Percentiles rank a stretch among this genome's conserved stretches.
These are phyloP conservation scores for Phytophthora hybrid DNA, from an alignment of 352 stramenopile genomes.

Conservation along the genomic window DNA sequence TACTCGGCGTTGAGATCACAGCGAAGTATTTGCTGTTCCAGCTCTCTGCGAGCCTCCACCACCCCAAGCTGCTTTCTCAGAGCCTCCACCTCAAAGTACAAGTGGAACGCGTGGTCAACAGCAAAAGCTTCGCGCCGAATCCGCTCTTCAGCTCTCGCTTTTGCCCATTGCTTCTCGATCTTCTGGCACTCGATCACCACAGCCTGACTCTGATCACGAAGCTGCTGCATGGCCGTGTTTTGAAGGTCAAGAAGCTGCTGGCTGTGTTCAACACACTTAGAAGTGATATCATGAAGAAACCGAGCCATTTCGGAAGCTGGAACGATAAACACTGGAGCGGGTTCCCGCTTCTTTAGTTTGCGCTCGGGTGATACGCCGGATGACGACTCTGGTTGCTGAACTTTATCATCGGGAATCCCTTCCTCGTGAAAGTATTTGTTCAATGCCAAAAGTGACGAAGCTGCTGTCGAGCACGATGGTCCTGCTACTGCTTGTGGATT, in stretches of 20 bases:
- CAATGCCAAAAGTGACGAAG: constrained; percentile 24
- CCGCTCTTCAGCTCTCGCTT: constrained; percentile 34
- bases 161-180: constrained; percentile 12
- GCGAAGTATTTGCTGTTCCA: constrained; percentile 53
- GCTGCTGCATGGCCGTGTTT: constrained; percentile 16
- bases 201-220: constrained; percentile 21
- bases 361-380: neutral
- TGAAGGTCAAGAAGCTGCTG: constrained; percentile 34
- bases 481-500: neutral
- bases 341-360: neutral
- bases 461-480: neutral
- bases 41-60: constrained; percentile 36
- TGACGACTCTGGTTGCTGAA: neutral
- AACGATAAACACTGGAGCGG: constrained; percentile 22
- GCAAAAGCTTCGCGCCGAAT: constrained; percentile 56
- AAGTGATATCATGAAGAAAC: constrained; percentile 20
- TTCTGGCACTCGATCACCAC: constrained; percentile 13
- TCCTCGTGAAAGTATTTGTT: constrained; percentile 27
- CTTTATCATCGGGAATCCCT: constrained; percentile 1
- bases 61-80: constrained; percentile 41
- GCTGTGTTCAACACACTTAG: constrained; percentile 24
- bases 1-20: constrained; percentile 62
- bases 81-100: constrained; percentile 53
- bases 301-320: constrained; percentile 32
- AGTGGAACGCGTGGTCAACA: constrained; percentile 49